These are phyloP conservation scores for Blastosporella zonata DNA, from an alignment of 1,284 basidiomycete species.

Conservation along the genomic window DNA sequence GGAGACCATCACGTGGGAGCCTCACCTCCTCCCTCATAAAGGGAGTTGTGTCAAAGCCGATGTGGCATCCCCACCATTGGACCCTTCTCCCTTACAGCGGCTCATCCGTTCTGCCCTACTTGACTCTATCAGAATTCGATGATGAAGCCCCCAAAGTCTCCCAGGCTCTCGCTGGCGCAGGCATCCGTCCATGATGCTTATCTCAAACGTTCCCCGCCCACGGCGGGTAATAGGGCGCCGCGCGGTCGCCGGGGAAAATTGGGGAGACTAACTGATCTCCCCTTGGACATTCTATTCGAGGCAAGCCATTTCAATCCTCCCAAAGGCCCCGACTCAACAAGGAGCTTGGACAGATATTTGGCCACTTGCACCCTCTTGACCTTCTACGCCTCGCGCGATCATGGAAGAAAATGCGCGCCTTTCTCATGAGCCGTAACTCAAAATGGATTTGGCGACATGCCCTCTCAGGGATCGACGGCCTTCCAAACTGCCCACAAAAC, in stretches of 20 bases:
- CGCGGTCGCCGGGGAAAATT: conserved; percentile 17
- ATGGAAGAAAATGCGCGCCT: conserved; percentile 23
- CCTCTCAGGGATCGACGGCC: conserved; percentile 14
- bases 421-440: conserved; percentile 23
- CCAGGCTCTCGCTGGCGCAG: conserved; percentile 3
- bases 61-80: conserved; percentile 13
- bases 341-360: conserved; percentile 21
- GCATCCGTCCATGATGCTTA: conserved; percentile 2
- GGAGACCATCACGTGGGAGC: conserved; percentile 17
- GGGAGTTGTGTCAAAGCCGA: conserved; percentile 10
- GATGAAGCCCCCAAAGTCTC: conserved; percentile 9
- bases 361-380: conserved; percentile 25
- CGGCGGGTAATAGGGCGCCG: neutral
- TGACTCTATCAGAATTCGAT: conserved; percentile 4
- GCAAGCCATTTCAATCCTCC: conserved; percentile 6
- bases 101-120: neutral
- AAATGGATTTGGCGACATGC: conserved; percentile 20
- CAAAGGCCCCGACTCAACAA: neutral
- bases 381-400: conserved; percentile 25
- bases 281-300: conserved; percentile 23
- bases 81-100: conserved; percentile 2
- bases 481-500: conserved; percentile 19
- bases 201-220: neutral
- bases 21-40: conserved; percentile 18
- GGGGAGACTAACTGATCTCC: conserved; percentile 16